Evolutionary conservation across 148 eudicot genomes (phyloP).

Genomic region (Camellia lanceoleosa): DNA sequence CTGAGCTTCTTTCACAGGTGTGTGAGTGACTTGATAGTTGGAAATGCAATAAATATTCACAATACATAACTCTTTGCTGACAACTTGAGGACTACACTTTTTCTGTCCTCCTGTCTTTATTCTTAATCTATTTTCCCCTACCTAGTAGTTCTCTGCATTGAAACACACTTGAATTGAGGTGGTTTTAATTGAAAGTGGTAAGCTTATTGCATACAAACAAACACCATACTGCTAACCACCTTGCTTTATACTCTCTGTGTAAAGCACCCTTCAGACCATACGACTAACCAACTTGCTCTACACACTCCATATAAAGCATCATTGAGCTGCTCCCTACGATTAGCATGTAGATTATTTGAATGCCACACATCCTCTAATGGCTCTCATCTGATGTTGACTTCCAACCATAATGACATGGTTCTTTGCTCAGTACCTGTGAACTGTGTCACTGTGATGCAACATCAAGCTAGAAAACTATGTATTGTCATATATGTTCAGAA

Average conservation of each 20-base stretch:
- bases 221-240: neutral
- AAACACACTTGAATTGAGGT: neutral
- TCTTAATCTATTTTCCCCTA: neutral
- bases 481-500: neutral
- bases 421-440: neutral
- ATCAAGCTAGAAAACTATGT: neutral
- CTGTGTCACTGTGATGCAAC: neutral
- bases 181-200: neutral
- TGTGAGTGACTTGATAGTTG: slow-evolving; percentile 4
- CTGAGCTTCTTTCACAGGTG: slow-evolving; percentile 85
- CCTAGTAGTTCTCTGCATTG: neutral
- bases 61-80: neutral
- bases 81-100: neutral
- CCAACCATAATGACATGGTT: neutral
- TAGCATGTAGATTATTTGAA: neutral
- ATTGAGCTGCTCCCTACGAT: neutral
- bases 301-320: no score
- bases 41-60: neutral
- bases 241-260: neutral
- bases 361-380: slow-evolving; percentile 8
- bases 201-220: neutral
- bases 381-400: neutral
- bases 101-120: neutral
- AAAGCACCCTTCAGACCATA: no score
- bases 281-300: no score